Percentiles rank a stretch among this genome's conserved stretches.
phyloP scores from a whole-genome alignment of 495 filamentous ascomycete genomes.

The Bathelium albidoporum region DNA sequence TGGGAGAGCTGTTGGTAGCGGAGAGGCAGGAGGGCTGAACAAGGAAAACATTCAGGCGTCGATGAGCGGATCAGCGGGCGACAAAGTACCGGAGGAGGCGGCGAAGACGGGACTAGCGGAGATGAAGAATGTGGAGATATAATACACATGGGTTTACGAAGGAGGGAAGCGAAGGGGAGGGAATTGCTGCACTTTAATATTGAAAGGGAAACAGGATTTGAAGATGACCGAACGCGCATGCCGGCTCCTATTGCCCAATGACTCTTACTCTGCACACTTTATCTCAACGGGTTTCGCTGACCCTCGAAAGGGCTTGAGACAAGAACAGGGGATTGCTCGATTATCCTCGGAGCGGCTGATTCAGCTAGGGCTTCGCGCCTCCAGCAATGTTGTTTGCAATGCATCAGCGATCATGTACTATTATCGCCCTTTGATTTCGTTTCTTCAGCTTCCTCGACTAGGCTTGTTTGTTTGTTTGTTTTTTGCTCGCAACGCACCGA shows the following conservation, averaged over 20 bases:
- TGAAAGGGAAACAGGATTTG: neutral
- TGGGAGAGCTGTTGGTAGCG: neutral
- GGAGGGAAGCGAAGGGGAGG: too few species aligned
- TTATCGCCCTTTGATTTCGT: neutral
- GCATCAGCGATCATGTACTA: conserved; percentile 3
- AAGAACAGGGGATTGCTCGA: neutral
- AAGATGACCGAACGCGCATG: neutral
- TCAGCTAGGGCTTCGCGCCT: neutral
- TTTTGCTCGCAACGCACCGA: neutral
- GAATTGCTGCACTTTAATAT: neutral
- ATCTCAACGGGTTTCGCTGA: neutral
- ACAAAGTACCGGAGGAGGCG: conserved; percentile 7
- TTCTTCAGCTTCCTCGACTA: neutral
- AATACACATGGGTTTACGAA: neutral
- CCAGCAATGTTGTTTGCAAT: neutral
- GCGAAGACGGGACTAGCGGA: conserved; percentile 1
- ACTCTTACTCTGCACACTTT: neutral
- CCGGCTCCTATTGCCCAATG: neutral
- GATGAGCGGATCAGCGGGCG: neutral
- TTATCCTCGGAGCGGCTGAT: neutral
- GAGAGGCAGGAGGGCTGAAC: neutral
- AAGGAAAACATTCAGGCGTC: conserved; percentile 8
- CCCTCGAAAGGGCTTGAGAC: neutral
- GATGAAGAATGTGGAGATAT: conserved; percentile 11
- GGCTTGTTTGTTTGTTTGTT: neutral